A percentile compares a stretch with the other conserved stretches of the same genome.
These are phyloP conservation scores for Phtheirospermum japonicum DNA, from an alignment of 257 asterid species.

Conservation along the genomic window DNA sequence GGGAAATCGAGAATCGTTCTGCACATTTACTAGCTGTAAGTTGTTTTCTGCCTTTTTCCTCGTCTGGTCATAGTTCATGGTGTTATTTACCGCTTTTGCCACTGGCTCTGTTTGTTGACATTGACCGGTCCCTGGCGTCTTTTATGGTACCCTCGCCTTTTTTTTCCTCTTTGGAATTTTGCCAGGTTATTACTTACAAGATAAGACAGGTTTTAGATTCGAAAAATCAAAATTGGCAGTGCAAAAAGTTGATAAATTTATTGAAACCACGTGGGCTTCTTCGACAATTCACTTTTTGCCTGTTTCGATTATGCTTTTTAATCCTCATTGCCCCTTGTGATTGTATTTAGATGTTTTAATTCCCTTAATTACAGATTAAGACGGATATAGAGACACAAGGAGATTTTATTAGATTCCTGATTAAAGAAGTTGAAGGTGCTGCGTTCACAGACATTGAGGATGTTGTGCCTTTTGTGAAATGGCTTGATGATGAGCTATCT, in stretches of 20 bases:
- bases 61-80: slow-evolving; percentile 23
- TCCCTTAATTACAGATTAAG: slow-evolving; percentile 56
- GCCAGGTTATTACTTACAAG: slow-evolving; percentile 28
- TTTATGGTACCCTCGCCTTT: slow-evolving; percentile 31
- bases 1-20: slow-evolving; percentile 96
- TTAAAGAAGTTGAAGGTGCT: slow-evolving; percentile 70
- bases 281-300: not conserved
- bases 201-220: slow-evolving; percentile 43
- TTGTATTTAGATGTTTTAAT: not conserved
- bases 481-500: slow-evolving; percentile 82
- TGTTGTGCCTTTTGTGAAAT: slow-evolving; percentile 75
- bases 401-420: slow-evolving; percentile 67
- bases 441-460: slow-evolving; percentile 78
- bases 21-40: slow-evolving; percentile 72
- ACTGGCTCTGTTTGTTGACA: slow-evolving; percentile 29
- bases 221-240: slow-evolving; percentile 33
- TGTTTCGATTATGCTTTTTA: too few species aligned
- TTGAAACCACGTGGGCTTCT: slow-evolving; percentile 34
- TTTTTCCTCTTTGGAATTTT: slow-evolving; percentile 32
- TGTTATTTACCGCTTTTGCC: slow-evolving; percentile 44
- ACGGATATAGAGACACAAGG: slow-evolving; percentile 79
- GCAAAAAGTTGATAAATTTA: slow-evolving; percentile 27
- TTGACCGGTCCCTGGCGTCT: slow-evolving; percentile 35
- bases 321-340: too few species aligned
- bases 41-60: too few species aligned